Percentiles rank a stretch among this genome's conserved stretches.
Conservation (phyloP, 2,329 filamentous ascomycete genomes). For the Xylariaceae sp. region DNA sequence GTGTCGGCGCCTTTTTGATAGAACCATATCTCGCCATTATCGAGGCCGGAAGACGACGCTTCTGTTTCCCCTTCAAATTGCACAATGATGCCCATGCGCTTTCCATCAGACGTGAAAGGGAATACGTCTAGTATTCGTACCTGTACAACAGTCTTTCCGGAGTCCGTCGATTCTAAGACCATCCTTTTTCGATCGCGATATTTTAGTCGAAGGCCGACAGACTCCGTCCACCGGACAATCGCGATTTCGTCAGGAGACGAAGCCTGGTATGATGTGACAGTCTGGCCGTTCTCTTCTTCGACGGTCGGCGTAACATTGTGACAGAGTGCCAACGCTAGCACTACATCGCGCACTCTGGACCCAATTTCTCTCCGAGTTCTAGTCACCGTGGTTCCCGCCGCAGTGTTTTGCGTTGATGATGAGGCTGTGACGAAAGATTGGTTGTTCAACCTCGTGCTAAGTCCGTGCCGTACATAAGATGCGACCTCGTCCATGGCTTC, state of each 20-base stretch:
- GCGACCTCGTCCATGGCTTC: slow-evolving; percentile 98
- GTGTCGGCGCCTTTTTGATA: slow-evolving; percentile 98
- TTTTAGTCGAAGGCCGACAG: slow-evolving; percentile 76
- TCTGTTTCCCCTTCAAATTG: slow-evolving; percentile 65
- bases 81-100: slow-evolving; percentile 96
- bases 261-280: slow-evolving; percentile 83
- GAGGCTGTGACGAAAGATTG: slow-evolving; percentile 67
- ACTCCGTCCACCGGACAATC: slow-evolving; percentile 93
- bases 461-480: slow-evolving; percentile 79
- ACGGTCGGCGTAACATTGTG: slow-evolving; percentile 94
- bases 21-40: slow-evolving; percentile 85
- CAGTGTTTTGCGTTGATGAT: slow-evolving; percentile 62
- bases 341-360: slow-evolving; percentile 84
- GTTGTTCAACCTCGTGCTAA: slow-evolving; percentile 47
- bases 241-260: slow-evolving; percentile 98
- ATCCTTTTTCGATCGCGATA: slow-evolving; percentile 86
- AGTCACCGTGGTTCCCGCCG: slow-evolving; percentile 59
- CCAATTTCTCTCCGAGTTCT: slow-evolving; percentile 90
- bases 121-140: slow-evolving; percentile 92
- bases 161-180: slow-evolving; percentile 70
- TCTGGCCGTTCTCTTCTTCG: slow-evolving; percentile 74
- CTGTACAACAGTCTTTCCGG: slow-evolving; percentile 68
- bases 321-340: slow-evolving; percentile 85
- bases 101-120: slow-evolving; percentile 95
- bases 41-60: slow-evolving; percentile 42